phyloP scores from a whole-genome alignment of 768 basidiomycete species.

The Trametes gibbosa region DNA sequence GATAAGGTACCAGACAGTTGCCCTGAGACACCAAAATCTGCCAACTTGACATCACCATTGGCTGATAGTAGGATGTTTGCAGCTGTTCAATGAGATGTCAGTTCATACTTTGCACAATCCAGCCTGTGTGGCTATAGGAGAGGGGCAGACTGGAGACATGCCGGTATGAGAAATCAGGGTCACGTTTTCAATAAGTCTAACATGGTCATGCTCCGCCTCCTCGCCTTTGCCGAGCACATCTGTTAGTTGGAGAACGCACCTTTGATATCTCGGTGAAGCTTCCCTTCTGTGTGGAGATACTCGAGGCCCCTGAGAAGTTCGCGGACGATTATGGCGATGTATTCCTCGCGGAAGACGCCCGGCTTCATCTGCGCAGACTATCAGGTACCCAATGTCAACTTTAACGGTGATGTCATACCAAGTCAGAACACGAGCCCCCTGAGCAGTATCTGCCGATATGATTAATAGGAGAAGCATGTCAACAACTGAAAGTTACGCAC shows the following conservation, averaged over 20 bases:
- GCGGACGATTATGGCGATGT: conserved; percentile 94
- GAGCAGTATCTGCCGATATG: conserved; percentile 76
- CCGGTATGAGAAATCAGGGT: too few species aligned
- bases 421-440: conserved; percentile 95
- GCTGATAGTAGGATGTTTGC: conserved; percentile 93
- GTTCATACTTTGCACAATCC: not conserved
- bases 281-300: conserved; percentile 94
- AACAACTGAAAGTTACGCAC: conserved; percentile 41
- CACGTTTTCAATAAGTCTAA: too few species aligned
- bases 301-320: conserved; percentile 92
- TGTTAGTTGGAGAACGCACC: conserved; percentile 43
- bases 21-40: conserved; percentile 98
- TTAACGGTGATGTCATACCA: conserved; percentile 50
- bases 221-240: too few species aligned
- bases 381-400: conserved; percentile 2
- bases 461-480: not conserved
- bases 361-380: conserved; percentile 81
- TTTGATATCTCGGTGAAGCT: conserved; percentile 99
- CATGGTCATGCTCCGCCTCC: too few species aligned
- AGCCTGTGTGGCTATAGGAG: not conserved
- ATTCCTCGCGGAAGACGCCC: conserved; percentile 96
- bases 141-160: too few species aligned
- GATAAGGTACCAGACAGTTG: conserved; percentile 91
- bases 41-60: conserved; percentile 93
- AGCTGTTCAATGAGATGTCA: conserved; percentile 46